These are phyloP conservation scores for Marasmius sp. DNA, from an alignment of 1,284 basidiomycete species.

Conservation along the genomic window DNA sequence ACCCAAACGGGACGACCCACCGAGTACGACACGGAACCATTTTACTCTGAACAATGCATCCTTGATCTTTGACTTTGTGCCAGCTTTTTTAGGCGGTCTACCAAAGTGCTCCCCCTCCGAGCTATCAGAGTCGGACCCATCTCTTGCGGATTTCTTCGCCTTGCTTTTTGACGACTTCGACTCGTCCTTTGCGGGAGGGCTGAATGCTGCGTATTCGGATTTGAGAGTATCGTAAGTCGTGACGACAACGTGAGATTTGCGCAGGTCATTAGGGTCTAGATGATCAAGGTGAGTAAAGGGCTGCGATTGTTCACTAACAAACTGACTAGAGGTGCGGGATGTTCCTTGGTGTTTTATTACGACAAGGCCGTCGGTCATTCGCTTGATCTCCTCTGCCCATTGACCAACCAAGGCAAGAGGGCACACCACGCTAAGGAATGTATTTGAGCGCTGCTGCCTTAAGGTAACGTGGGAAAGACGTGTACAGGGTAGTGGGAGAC, in stretches of 20 bases:
- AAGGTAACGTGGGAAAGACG: conserved; percentile 13
- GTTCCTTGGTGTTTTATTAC: conserved; percentile 86
- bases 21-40: conserved; percentile 87
- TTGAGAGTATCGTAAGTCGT: conserved; percentile 84
- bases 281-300: conserved; percentile 2
- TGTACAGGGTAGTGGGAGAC: conserved; percentile 73
- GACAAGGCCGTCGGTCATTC: conserved; percentile 70
- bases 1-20: conserved; percentile 36
- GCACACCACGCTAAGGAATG: conserved; percentile 64
- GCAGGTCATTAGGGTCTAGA: conserved; percentile 60
- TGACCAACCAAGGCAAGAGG: conserved; percentile 87
- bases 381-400: conserved; percentile 86
- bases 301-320: background rate
- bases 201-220: conserved; percentile 65
- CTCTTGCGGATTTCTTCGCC: conserved; percentile 25
- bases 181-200: conserved; percentile 50
- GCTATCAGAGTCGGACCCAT: conserved; percentile 35
- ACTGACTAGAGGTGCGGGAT: conserved; percentile 63
- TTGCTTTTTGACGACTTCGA: conserved; percentile 37
- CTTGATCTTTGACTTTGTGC: conserved; percentile 36
- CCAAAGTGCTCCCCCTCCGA: conserved; percentile 40
- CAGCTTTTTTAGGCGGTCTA: conserved; percentile 37
- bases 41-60: conserved; percentile 77
- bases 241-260: conserved; percentile 73
- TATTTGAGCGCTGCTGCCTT: conserved; percentile 13